Conservation (phyloP, 495 filamentous ascomycete species). For the Glarea lozoyensis region DNA sequence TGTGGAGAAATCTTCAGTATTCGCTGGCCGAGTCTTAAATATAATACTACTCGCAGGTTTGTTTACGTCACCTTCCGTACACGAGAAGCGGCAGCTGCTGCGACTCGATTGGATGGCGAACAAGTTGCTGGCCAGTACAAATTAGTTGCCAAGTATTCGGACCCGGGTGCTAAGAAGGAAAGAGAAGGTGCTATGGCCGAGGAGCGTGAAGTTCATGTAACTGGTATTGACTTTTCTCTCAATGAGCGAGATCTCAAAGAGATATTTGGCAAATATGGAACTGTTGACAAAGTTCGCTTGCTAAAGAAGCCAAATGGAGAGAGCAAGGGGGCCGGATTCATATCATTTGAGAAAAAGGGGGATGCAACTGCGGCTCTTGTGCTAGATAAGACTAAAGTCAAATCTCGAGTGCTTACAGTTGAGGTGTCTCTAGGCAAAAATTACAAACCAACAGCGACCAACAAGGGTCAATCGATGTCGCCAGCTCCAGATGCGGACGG, state of each 20-base stretch:
- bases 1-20: conserved; percentile 78
- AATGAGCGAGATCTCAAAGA: conserved; percentile 59
- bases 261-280: conserved; percentile 67
- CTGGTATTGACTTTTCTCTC: conserved; percentile 58
- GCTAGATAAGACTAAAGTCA: conserved; percentile 62
- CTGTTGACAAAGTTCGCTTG: conserved; percentile 58
- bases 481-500: conserved; percentile 26
- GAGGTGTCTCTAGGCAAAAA: conserved; percentile 42
- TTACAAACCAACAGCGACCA: conserved; percentile 28
- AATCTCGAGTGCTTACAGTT: conserved; percentile 61
- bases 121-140: conserved; percentile 53
- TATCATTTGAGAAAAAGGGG: conserved; percentile 67
- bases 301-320: conserved; percentile 51
- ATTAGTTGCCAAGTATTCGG: conserved; percentile 71
- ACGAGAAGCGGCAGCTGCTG: conserved; percentile 50
- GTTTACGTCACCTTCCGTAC: conserved; percentile 85
- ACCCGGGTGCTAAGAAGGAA: conserved; percentile 65
- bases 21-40: conserved; percentile 85
- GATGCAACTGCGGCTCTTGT: conserved; percentile 57
- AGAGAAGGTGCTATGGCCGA: conserved; percentile 79
- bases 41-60: conserved; percentile 79
- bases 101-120: conserved; percentile 62
- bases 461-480: conserved; percentile 24
- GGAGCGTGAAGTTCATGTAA: conserved; percentile 77
- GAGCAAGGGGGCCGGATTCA: conserved; percentile 65